Conservation (phyloP, 1,139 yeast species). For the Protomyces macrosporus region DNA sequence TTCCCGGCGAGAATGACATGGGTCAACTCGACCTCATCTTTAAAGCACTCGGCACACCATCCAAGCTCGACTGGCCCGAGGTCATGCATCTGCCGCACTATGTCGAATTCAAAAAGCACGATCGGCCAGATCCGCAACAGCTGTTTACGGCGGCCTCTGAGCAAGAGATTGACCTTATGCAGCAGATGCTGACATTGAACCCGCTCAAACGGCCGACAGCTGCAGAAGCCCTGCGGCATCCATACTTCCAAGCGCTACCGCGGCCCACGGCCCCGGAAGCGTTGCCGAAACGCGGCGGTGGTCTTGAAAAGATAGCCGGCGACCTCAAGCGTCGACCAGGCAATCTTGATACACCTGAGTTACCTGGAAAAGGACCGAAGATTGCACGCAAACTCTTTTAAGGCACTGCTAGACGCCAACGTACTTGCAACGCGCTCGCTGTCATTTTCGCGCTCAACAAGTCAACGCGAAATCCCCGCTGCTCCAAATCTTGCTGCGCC, state of each 20-base stretch:
- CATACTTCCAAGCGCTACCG: slow-evolving; percentile 22
- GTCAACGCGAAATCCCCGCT: not conserved
- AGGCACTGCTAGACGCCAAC: not conserved
- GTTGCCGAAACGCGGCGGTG: slow-evolving; percentile 20
- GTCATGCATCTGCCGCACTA: slow-evolving; percentile 74
- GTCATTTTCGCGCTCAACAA: not conserved
- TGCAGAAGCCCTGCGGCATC: slow-evolving; percentile 22
- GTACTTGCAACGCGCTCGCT: not conserved
- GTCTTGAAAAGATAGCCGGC: slow-evolving; percentile 13
- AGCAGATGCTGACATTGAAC: slow-evolving; percentile 19
- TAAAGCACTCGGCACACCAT: slow-evolving; percentile 92
- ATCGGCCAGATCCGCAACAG: slow-evolving; percentile 28
- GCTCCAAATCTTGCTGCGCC: not conserved
- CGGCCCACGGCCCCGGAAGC: slow-evolving; percentile 23
- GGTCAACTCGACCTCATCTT: slow-evolving; percentile 90
- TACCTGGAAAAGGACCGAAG: slow-evolving; percentile 1
- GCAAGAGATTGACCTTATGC: slow-evolving; percentile 14
- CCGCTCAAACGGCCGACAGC: slow-evolving; percentile 27
- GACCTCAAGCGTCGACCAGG: slow-evolving; percentile 25
- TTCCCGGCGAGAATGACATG: slow-evolving; percentile 85
- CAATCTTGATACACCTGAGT: slow-evolving; percentile 1
- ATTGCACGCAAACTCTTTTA: slow-evolving; percentile 16
- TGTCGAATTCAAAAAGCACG: slow-evolving; percentile 21
- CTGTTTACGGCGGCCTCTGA: slow-evolving; percentile 29
- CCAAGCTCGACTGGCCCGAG: slow-evolving; percentile 88